Conservation (phyloP, 495 filamentous ascomycete genomes). For the Acidomyces sp. region DNA sequence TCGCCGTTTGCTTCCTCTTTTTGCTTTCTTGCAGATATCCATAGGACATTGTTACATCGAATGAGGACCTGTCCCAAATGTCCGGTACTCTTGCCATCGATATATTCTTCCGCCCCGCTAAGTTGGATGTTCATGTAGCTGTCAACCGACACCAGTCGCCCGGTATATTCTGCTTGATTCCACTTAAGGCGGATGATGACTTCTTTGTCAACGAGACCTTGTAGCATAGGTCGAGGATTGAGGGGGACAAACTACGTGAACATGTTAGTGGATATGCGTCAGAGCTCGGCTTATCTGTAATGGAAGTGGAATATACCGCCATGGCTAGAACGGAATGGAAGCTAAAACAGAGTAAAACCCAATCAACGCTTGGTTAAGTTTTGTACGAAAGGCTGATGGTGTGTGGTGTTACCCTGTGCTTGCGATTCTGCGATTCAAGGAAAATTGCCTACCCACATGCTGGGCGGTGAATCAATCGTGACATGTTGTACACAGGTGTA, state of each 20-base stretch:
- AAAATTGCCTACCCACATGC: too few species aligned
- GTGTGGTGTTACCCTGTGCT: too few species aligned
- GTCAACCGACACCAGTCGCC: constrained; percentile 79
- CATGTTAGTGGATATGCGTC: not conserved
- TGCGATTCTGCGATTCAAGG: too few species aligned
- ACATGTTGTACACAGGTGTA: too few species aligned
- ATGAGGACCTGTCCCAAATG: constrained; percentile 83
- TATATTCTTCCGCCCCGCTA: constrained; percentile 75
- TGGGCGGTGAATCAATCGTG: too few species aligned
- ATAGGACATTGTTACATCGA: constrained; percentile 90
- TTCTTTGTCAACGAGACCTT: constrained; percentile 75
- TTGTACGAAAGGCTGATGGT: too few species aligned
- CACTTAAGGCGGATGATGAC: constrained; percentile 90
- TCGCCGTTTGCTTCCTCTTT: constrained; percentile 41
- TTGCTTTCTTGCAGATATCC: constrained; percentile 55
- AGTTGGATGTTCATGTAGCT: constrained; percentile 99
- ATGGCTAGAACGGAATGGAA: too few species aligned
- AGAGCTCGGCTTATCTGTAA: too few species aligned
- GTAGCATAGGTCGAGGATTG: constrained; percentile 82
- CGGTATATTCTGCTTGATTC: constrained; percentile 94
- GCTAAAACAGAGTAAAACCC: too few species aligned
- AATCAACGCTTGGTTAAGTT: too few species aligned
- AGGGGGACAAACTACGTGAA: constrained; percentile 58
- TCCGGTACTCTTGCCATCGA: constrained; percentile 75
- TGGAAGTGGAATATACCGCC: too few species aligned